Base-by-base conservation (phyloP, 768 basidiomycete genomes). In the Scleroderma bovista region DNA sequence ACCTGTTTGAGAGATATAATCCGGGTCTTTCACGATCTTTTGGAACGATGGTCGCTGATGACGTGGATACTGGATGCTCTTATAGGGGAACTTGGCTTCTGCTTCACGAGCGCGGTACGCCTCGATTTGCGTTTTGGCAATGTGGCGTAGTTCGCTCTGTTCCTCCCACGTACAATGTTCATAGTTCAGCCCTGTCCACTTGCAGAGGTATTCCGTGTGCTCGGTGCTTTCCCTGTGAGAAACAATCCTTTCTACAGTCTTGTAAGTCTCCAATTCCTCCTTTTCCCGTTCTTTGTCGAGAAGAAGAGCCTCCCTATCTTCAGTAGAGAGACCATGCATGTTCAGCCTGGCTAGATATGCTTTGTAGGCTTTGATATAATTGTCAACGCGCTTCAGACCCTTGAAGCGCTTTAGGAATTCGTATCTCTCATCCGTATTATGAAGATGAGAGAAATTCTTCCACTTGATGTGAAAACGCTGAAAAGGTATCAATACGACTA, bases 381-480 rank as follows among this genome's bases (percentile, higher is more conserved):
- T 98, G 72, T 98, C 96, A 54, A 99, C 91, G 45, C 93, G 89
- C 69, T 98, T 98, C 58, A 96, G 76, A 23, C 96, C 96, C 64
- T 85, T 89, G 79, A 88, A 98, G 22, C 88, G 82, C 68, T 95
- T 97, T 51, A 98, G 74, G 69, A 95, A 97, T 63, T 93, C 86
- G 73, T 97, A 96, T 15, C 86, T 86, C 70, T 99, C 96, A 64
- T 98, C 95, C n/a, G 96, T 99, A 63, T 99, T 97, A 74, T 98
- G 96, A 15, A 98, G 77, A 66, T 98, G 95, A 10, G 93, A 96
- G 69, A 93, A 98, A 59, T 83, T 84, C 69, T 98, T 97, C 96
- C 96, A 99, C 70, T 99, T 99, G 75, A 99, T 93, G 66, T 97
- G 93, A 75, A 88, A 99, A 46, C 93, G 93, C 93, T 96, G 57